These are phyloP conservation scores for Hyphopichia wangnamkhiaoensis DNA, from an alignment of 1,139 yeast genomes.

Conservation along the genomic window DNA sequence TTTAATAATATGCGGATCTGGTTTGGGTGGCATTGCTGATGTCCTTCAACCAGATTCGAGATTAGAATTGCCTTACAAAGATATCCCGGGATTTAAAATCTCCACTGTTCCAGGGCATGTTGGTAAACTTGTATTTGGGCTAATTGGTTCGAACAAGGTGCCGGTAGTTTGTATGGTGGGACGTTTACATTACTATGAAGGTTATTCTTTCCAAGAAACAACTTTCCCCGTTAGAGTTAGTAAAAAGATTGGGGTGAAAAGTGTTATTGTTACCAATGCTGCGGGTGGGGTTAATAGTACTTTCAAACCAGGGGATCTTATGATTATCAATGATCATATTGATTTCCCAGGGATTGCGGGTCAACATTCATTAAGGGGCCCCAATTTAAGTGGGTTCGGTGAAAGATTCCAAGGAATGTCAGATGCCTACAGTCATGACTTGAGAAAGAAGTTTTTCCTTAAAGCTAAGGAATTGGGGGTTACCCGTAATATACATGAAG, in stretches of 20 bases:
- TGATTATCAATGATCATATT: constrained; percentile 87
- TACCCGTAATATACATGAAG: constrained; percentile 74
- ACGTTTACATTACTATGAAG: constrained; percentile 89
- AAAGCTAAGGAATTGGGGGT: constrained; percentile 55
- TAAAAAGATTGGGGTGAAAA: constrained; percentile 57
- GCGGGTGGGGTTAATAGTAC: constrained; percentile 81
- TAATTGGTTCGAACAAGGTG: constrained; percentile 63
- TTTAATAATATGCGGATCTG: constrained; percentile 91
- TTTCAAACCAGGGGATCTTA: constrained; percentile 81
- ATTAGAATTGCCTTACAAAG: constrained; percentile 58
- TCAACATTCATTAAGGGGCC: constrained; percentile 83
- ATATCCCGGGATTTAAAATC: constrained; percentile 76
- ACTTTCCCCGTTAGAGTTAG: constrained; percentile 86
- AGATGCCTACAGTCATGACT: constrained; percentile 81
- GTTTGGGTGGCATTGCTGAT: constrained; percentile 82
- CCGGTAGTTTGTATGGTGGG: constrained; percentile 96
- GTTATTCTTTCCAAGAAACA: constrained; percentile 76
- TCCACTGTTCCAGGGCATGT: constrained; percentile 92
- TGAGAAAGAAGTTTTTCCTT: constrained; percentile 59
- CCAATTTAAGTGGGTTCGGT: constrained; percentile 77
- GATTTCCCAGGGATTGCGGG: constrained; percentile 92
- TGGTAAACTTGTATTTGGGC: constrained; percentile 80
- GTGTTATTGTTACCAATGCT: constrained; percentile 84
- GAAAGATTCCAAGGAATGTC: constrained; percentile 86
- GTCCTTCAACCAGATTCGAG: constrained; percentile 38